These are phyloP conservation scores for Phoma sp. DNA, from an alignment of 2,329 filamentous ascomycete genomes.

Conservation along the genomic window DNA sequence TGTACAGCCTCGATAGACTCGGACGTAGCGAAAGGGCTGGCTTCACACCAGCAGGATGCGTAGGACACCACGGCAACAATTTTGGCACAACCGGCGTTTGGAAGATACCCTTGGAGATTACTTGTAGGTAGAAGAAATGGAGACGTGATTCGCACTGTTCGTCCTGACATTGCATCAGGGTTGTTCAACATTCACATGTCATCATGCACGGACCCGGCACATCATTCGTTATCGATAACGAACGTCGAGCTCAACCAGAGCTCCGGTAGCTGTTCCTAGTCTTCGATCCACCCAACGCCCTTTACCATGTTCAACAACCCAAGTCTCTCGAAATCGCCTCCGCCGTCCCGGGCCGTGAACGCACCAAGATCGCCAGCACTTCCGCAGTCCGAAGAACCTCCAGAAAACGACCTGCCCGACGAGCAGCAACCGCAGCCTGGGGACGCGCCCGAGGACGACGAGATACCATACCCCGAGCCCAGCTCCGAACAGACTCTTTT, in stretches of 20 bases:
- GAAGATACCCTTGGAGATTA: slow-evolving; percentile 31
- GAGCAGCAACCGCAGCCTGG: slow-evolving; percentile 25
- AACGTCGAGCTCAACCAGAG: slow-evolving; percentile 26
- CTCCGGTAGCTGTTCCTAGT: slow-evolving; percentile 31
- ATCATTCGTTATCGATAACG: slow-evolving; percentile 25
- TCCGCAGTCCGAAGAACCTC: slow-evolving; percentile 33
- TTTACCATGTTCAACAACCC: slow-evolving; percentile 40
- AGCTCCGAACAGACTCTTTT: slow-evolving; percentile 44
- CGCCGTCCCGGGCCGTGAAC: slow-evolving; percentile 22
- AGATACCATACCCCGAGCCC: slow-evolving; percentile 45
- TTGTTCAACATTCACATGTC: slow-evolving; percentile 17
- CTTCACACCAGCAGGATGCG: background rate
- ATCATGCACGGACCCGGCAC: slow-evolving; percentile 29
- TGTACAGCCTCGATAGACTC: background rate
- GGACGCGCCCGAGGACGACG: slow-evolving; percentile 34
- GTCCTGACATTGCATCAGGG: background rate
- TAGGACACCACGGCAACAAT: too few relatives aligned
- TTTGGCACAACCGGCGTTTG: slow-evolving; percentile 24
- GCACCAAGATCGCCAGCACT: slow-evolving; percentile 37
- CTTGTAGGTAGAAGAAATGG: background rate
- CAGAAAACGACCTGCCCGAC: slow-evolving; percentile 26
- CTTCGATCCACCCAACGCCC: slow-evolving; percentile 19
- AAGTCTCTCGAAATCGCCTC: slow-evolving; percentile 25
- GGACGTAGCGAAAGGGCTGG: background rate
- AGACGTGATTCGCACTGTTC: too few relatives aligned